Evolutionary conservation across 2,329 filamentous ascomycete genomes (phyloP), one percentile per base, ranked within the genome.

Genomic region (Sclerotinia glacialis): DNA sequence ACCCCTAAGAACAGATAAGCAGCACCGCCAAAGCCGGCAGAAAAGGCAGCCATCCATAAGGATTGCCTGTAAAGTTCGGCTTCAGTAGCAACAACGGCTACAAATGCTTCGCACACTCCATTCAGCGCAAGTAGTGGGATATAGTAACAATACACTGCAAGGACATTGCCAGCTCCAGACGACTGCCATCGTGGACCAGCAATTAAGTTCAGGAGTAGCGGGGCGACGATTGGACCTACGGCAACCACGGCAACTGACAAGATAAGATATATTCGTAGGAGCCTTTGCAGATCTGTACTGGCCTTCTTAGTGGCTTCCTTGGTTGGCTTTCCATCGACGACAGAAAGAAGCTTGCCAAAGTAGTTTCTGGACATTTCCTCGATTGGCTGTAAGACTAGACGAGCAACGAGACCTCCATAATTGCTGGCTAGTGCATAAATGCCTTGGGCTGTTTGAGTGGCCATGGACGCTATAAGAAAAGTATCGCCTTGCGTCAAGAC

Each of bases 401-500:
- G 86, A 0, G 95, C 95, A 37, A 96, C 80, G 0, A 99, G 85
- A 2, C 93, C 91, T 28, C 95, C 95, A 76, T 95, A 99, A 78
- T 98, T 99, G 73, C 93, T 93, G 63, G 94, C 95, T 6, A 99
- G 83, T 0, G 93, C 92, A 75, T 98, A 99, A 46, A 92, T 88
- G 18, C 95, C 95, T 79, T 98, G 95, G 5, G 93, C 90, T 52
- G 86, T 82, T 1, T 95, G 85, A 0, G 88, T 87, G 8, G 93
- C 89, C 67, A 98, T 83, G 16, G 88, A 80, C 21, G 91, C 89
- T 70, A 99, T 89, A 60, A 98, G 86, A 72, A 98, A 86, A 1
- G 93, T 92, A 79, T 99, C 95, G 68, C 94, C 95, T 79, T 98
- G 93, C 0, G 95, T 98, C 63, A 99, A 85, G 63, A 98, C 77